Percentiles rank a stretch among this genome's conserved stretches.
Conservation (phyloP, 139 green algal species). For the Diplosphaera chodatii region DNA sequence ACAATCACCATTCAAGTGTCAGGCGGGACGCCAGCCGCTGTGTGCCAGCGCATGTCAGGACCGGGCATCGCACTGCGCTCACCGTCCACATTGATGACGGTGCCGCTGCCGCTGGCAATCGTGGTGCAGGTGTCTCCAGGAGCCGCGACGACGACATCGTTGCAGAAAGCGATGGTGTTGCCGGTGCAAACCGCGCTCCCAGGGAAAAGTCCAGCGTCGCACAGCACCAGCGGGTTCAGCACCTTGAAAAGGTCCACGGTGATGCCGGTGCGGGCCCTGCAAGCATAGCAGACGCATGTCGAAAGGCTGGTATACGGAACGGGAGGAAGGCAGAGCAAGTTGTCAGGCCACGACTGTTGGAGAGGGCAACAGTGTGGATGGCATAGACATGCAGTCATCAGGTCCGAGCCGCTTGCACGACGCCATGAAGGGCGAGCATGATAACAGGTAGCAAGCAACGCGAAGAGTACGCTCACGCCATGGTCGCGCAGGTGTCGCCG, state of each 20-base stretch:
- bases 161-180: background rate
- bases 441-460: background rate
- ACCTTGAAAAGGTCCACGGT: background rate
- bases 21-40: too few relatives aligned
- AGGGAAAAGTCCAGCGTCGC: background rate
- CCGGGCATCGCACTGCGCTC: background rate
- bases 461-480: too few relatives aligned
- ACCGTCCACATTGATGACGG: background rate
- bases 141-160: background rate
- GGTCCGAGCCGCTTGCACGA: too few relatives aligned
- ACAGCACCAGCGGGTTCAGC: background rate
- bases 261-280: background rate
- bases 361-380: too few relatives aligned
- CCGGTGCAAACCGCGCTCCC: background rate
- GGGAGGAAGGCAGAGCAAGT: too few relatives aligned
- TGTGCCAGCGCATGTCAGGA: too few relatives aligned
- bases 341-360: too few relatives aligned
- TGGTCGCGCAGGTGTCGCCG: background rate
- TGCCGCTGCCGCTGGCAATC: background rate
- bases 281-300: background rate
- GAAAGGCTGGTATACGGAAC: too few relatives aligned
- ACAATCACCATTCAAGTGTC: too few relatives aligned
- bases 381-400: too few relatives aligned
- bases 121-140: background rate
- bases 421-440: too few relatives aligned